A percentile compares a stretch with the other conserved stretches of the same genome.
Evolutionary conservation across 1,284 basidiomycete genomes (phyloP).

Genomic region (Schizophyllum amplum): DNA sequence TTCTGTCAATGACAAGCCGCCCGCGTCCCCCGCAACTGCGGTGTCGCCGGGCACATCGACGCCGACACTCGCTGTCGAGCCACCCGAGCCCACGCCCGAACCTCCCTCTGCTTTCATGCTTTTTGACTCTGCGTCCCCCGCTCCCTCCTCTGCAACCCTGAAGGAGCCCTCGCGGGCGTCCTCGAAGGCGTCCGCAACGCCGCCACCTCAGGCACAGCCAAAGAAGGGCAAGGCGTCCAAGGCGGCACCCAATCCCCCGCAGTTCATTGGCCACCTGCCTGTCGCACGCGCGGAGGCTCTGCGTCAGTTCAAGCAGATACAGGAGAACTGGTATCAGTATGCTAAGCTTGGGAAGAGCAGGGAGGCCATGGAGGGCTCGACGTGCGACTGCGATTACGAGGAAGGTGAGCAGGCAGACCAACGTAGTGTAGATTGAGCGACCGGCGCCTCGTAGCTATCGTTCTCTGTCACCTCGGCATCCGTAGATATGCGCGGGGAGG

Average conservation of each 20-base stretch:
- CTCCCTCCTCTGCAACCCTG: background rate
- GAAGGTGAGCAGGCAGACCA: slow-evolving; percentile 60
- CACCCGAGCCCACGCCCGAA: too few species aligned
- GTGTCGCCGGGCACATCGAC: too few species aligned
- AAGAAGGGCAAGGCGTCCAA: slow-evolving; percentile 5
- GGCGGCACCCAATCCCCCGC: slow-evolving; percentile 26
- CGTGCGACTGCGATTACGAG: slow-evolving; percentile 84
- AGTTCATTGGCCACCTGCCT: slow-evolving; percentile 75
- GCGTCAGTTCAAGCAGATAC: slow-evolving; percentile 68
- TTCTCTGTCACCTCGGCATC: too few species aligned
- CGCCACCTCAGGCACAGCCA: background rate
- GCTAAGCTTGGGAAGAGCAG: slow-evolving; percentile 80
- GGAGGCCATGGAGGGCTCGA: slow-evolving; percentile 87
- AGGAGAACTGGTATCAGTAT: slow-evolving; percentile 82
- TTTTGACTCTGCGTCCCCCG: too few species aligned
- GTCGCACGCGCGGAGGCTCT: slow-evolving; percentile 69
- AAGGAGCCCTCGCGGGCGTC: background rate
- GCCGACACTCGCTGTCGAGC: too few species aligned
- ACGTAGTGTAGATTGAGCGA: too few species aligned
- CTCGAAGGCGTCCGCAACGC: background rate
- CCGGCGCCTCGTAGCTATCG: too few species aligned
- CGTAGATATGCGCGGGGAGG: too few species aligned
- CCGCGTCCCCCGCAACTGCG: too few species aligned
- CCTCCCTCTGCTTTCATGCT: too few species aligned
- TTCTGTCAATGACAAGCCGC: too few species aligned